Conservation (phyloP, 495 filamentous ascomycete species). For the Hypoxylon cercidicola region DNA sequence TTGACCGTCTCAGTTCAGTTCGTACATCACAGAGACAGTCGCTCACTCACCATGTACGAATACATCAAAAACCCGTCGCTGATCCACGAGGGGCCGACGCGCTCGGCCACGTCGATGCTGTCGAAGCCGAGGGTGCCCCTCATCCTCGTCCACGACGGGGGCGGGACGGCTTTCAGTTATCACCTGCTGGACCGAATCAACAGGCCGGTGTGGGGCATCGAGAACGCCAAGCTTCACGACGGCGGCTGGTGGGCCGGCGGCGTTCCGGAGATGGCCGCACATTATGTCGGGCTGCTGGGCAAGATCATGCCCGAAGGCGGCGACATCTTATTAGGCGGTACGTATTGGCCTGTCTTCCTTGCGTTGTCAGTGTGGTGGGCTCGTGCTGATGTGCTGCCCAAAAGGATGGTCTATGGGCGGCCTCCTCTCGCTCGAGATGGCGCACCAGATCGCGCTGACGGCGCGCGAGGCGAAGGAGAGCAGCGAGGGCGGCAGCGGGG, state of each 20-base stretch:
- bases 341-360: constrained; percentile 6
- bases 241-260: constrained; percentile 48
- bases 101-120: constrained; percentile 8
- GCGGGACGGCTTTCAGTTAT: constrained; percentile 52
- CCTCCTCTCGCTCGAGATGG: constrained; percentile 53
- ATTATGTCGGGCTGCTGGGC: constrained; percentile 45
- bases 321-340: constrained; percentile 45
- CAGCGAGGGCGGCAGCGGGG: constrained; percentile 3
- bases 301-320: constrained; percentile 43
- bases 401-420: constrained; percentile 61
- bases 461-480: constrained; percentile 1
- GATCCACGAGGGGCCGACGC: constrained; percentile 35
- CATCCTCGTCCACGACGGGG: constrained; percentile 52
- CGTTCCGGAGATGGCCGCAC: constrained; percentile 45
- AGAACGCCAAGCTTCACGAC: constrained; percentile 47
- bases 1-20: no score
- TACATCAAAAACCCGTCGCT: constrained; percentile 39
- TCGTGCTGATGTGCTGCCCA: constrained; percentile 23
- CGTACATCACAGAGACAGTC: background rate
- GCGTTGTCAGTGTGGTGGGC: background rate
- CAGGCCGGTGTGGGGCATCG: constrained; percentile 49
- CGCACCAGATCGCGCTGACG: constrained; percentile 45
- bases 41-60: constrained; percentile 16
- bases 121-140: constrained; percentile 39
- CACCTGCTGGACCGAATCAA: constrained; percentile 44